Conservation (phyloP, 108 stramenopile genomes). For the Nitzschia sp. region DNA sequence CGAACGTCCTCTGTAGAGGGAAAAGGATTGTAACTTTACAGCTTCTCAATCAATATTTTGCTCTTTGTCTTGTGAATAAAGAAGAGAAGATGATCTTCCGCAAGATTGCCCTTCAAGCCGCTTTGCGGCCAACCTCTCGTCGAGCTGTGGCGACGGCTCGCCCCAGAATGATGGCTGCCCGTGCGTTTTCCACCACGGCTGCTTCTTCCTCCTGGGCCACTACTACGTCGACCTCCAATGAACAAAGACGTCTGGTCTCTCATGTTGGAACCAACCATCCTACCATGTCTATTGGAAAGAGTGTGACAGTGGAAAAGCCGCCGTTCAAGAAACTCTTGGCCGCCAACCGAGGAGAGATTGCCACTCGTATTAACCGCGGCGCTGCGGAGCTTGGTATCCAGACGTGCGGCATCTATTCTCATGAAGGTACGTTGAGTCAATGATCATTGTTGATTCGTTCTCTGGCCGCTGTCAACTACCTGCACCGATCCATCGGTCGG, state of each 20-base stretch:
- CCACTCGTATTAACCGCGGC: constrained; percentile 75
- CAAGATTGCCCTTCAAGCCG: neutral
- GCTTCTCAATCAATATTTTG: too few species aligned
- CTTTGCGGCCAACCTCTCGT: neutral
- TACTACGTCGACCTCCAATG: neutral
- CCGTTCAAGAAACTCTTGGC: constrained; percentile 89
- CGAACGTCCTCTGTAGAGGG: neutral
- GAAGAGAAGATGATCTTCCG: constrained; percentile 11
- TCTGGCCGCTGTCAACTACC: too few species aligned
- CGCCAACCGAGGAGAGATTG: constrained; percentile 84
- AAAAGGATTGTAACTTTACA: neutral
- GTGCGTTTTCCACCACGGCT: constrained; percentile 12
- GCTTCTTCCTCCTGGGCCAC: constrained; percentile 22
- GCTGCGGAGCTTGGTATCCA: constrained; percentile 74
- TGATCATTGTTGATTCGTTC: too few species aligned
- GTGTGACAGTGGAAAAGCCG: constrained; percentile 22
- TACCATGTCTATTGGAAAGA: constrained; percentile 26
- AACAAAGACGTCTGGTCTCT: constrained; percentile 4
- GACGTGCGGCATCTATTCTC: constrained; percentile 88
- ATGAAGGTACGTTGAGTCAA: constrained; percentile 61
- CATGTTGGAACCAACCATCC: constrained; percentile 23
- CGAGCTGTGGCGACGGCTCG: neutral
- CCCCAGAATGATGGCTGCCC: neutral
- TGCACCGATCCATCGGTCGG: too few species aligned
- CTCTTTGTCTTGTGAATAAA: neutral